phyloP scores from a whole-genome alignment of 2,329 filamentous ascomycete genomes.

The Botrytis deweyae region DNA sequence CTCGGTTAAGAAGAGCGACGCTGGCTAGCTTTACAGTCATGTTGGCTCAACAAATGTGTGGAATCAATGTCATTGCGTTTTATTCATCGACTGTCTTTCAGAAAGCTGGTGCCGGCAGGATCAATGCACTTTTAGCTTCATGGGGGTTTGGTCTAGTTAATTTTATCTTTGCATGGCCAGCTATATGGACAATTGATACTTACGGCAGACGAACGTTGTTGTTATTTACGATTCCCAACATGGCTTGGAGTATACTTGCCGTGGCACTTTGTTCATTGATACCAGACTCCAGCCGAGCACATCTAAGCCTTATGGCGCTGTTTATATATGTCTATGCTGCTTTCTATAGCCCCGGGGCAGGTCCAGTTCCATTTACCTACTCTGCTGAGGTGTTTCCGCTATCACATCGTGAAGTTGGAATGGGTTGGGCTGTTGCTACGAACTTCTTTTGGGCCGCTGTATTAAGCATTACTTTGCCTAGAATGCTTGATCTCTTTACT shows the following conservation, averaged over 20 bases:
- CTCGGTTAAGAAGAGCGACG: slow-evolving; percentile 68
- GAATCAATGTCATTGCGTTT: slow-evolving; percentile 62
- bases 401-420: slow-evolving; percentile 62
- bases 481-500: slow-evolving; percentile 29
- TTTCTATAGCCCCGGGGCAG: slow-evolving; percentile 66
- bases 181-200: slow-evolving; percentile 62
- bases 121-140: slow-evolving; percentile 39
- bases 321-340: slow-evolving; percentile 67
- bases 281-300: slow-evolving; percentile 41
- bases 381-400: slow-evolving; percentile 64
- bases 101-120: slow-evolving; percentile 55
- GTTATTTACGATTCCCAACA: slow-evolving; percentile 65
- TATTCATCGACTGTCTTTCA: slow-evolving; percentile 67
- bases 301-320: slow-evolving; percentile 56
- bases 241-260: slow-evolving; percentile 64
- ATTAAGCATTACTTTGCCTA: slow-evolving; percentile 52
- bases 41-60: slow-evolving; percentile 43
- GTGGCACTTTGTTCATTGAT: slow-evolving; percentile 60
- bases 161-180: slow-evolving; percentile 53
- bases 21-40: slow-evolving; percentile 73
- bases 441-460: slow-evolving; percentile 60
- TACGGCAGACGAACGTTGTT: slow-evolving; percentile 61
- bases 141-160: slow-evolving; percentile 42
- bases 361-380: slow-evolving; percentile 61
- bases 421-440: slow-evolving; percentile 62